phyloP scores from a whole-genome alignment of 768 basidiomycete species.

The Agrocybe chaxingu region DNA sequence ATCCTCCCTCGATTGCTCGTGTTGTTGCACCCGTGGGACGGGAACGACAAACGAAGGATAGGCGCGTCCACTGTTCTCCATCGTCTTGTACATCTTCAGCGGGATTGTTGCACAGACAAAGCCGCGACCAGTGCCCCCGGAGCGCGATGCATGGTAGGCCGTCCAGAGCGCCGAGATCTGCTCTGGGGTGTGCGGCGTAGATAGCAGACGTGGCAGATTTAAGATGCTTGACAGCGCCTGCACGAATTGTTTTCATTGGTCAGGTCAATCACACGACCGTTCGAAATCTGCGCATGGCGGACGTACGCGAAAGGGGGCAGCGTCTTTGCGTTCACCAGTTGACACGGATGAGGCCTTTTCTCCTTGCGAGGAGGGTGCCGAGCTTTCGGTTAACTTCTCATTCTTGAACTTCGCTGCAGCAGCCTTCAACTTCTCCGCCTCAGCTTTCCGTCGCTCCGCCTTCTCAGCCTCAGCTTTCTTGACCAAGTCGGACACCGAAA shows the following conservation, averaged over 20 bases:
- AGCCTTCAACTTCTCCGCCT: slow-evolving; percentile 22
- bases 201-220: slow-evolving; percentile 67
- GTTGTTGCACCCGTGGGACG: slow-evolving; percentile 48
- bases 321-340: slow-evolving; percentile 18
- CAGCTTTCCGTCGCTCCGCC: slow-evolving; percentile 16
- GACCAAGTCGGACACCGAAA: slow-evolving; percentile 28
- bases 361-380: background rate
- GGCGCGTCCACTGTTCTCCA: slow-evolving; percentile 57
- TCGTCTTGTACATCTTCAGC: slow-evolving; percentile 63
- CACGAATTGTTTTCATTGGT: background rate
- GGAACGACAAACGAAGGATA: slow-evolving; percentile 86
- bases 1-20: too few relatives aligned
- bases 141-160: slow-evolving; percentile 80
- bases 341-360: slow-evolving; percentile 3
- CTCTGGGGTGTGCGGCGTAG: slow-evolving; percentile 63
- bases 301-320: slow-evolving; percentile 18
- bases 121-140: slow-evolving; percentile 77
- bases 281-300: background rate
- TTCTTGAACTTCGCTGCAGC: slow-evolving; percentile 12
- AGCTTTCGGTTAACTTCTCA: background rate
- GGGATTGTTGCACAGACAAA: slow-evolving; percentile 85
- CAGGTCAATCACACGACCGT: background rate
- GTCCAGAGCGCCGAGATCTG: slow-evolving; percentile 87
- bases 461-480: slow-evolving; percentile 21
- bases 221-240: slow-evolving; percentile 83